Evolutionary conservation across 2,329 filamentous ascomycete species (phyloP).

Genomic region (Colletotrichum sp.): DNA sequence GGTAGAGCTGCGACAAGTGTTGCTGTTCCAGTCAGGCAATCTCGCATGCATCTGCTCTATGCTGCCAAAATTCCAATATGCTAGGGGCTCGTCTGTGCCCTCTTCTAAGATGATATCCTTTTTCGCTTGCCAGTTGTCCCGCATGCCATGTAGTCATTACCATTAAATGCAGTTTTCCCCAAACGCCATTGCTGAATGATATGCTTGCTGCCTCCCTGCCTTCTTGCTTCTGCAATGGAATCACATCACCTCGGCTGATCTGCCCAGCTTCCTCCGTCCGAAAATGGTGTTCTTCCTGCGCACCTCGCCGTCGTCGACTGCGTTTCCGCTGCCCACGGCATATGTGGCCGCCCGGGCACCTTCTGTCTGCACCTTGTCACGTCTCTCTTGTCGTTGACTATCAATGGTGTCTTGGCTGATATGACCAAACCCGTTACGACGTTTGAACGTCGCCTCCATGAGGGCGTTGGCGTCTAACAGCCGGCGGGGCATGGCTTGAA

Average conservation of each 20-base stretch:
- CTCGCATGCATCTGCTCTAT: neutral
- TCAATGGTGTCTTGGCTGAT: constrained; percentile 85
- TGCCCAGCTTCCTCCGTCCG: constrained; percentile 40
- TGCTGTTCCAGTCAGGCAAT: constrained; percentile 1
- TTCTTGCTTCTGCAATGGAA: neutral
- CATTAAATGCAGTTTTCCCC: constrained; percentile 22
- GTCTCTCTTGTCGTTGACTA: constrained; percentile 72
- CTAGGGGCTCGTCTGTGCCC: neutral
- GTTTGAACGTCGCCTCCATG: constrained; percentile 82
- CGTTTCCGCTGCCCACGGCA: constrained; percentile 31
- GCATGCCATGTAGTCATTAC: constrained; percentile 23
- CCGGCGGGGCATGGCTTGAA: constrained; percentile 83
- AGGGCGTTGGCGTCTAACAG: constrained; percentile 83
- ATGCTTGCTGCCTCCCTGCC: neutral
- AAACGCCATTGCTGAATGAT: constrained; percentile 20
- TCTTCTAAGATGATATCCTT: constrained; percentile 3
- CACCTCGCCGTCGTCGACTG: constrained; percentile 36
- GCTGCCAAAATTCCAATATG: constrained; percentile 1
- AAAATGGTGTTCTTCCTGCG: constrained; percentile 53
- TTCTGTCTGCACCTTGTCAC: constrained; percentile 56
- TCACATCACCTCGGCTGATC: constrained; percentile 14
- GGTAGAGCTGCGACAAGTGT: neutral
- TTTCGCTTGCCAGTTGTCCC: constrained; percentile 8
- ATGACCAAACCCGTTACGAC: constrained; percentile 80
- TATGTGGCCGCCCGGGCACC: constrained; percentile 27